A percentile compares a stretch with the other conserved stretches of the same genome.
phyloP scores from a whole-genome alignment of 2,329 filamentous ascomycete genomes.

The Blastomyces silverae region DNA sequence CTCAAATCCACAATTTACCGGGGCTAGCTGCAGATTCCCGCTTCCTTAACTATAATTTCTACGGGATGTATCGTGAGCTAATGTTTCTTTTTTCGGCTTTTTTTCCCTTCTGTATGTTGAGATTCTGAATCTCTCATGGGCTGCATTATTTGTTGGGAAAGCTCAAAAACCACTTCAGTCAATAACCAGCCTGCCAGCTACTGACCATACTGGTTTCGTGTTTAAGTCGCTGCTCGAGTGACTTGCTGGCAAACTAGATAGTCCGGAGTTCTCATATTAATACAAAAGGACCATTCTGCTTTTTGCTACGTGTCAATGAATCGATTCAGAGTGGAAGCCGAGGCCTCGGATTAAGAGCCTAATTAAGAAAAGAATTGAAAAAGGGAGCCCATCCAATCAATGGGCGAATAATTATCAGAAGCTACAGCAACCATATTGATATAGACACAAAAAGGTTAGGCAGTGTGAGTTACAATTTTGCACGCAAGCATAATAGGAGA shows the following conservation, averaged over 20 bases:
- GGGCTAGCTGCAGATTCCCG: neutral
- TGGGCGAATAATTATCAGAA: neutral
- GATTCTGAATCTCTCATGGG: neutral
- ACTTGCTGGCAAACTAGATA: too few relatives aligned
- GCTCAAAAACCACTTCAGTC: too few relatives aligned
- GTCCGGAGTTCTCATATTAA: too few relatives aligned
- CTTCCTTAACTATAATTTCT: neutral
- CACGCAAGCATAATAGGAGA: neutral
- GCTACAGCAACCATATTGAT: neutral
- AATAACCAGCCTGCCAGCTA: too few relatives aligned
- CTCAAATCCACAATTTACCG: neutral
- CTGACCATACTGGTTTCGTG: too few relatives aligned
- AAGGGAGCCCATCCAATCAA: neutral
- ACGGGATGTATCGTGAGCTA: neutral
- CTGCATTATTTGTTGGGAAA: too few relatives aligned
- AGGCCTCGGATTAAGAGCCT: too few relatives aligned
- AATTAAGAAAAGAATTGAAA: neutral
- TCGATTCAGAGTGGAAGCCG: too few relatives aligned
- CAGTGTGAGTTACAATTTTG: constrained; percentile 5
- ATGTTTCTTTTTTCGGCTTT: neutral
- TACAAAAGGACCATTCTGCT: too few relatives aligned
- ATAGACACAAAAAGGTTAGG: neutral
- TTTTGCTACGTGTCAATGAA: too few relatives aligned
- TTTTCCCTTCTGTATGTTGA: neutral
- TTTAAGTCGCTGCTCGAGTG: too few relatives aligned